Percentiles rank a stretch among this genome's conserved stretches.
Conservation (phyloP, 306 rosid species). For the Cucurbita ficifolia region DNA sequence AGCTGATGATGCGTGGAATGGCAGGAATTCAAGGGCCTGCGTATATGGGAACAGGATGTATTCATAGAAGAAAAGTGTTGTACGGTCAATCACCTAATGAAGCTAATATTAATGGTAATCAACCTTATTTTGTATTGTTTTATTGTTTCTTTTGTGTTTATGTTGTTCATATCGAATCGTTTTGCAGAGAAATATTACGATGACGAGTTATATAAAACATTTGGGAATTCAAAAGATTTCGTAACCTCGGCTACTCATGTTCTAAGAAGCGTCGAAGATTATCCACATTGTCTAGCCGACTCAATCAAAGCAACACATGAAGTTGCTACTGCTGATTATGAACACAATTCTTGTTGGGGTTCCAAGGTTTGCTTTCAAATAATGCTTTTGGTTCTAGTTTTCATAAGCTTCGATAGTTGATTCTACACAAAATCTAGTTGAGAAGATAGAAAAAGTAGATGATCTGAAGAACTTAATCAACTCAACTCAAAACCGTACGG, state of each 20-base stretch:
- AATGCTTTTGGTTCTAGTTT: neutral
- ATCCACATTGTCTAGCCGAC: neutral
- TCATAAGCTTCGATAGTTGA: too few species aligned
- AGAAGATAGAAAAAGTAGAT: too few species aligned
- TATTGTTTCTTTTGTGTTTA: neutral
- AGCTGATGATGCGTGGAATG: neutral
- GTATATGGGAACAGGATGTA: conserved; percentile 8
- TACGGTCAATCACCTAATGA: neutral
- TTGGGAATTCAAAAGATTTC: neutral
- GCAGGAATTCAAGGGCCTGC: conserved; percentile 3
- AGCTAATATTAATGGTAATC: neutral
- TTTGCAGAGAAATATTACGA: neutral
- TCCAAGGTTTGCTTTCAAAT: neutral
- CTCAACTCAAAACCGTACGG: too few species aligned
- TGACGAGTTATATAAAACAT: neutral
- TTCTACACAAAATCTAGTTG: too few species aligned
- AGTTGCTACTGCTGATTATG: conserved; percentile 11
- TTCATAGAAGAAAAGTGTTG: neutral
- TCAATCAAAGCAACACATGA: neutral
- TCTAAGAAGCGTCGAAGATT: neutral
- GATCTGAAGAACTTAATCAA: too few species aligned
- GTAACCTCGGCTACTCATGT: neutral
- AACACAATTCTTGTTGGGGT: conserved; percentile 7
- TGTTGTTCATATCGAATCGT: neutral
- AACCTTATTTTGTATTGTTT: neutral